Evolutionary conservation across 2,329 filamentous ascomycete species (phyloP).

Genomic region (Calonectria crousiana): DNA sequence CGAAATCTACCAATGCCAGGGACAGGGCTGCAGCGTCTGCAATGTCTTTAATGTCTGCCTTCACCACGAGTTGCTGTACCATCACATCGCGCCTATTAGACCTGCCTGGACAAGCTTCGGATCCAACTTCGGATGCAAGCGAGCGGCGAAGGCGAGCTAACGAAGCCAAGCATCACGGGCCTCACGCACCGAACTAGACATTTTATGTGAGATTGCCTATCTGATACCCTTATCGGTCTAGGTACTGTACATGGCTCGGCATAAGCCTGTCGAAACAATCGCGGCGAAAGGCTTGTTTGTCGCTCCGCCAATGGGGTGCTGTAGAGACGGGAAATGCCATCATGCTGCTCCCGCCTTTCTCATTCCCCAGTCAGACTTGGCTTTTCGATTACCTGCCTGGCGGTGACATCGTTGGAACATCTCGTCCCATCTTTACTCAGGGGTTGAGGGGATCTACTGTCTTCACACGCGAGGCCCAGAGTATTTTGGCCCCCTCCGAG

Average conservation of each 20-base stretch:
- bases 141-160: constrained; percentile 5
- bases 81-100: constrained; percentile 7
- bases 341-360: neutral
- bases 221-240: constrained; percentile 6
- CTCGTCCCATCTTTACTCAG: constrained; percentile 19
- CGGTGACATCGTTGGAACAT: constrained; percentile 10
- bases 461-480: constrained; percentile 3
- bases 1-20: constrained; percentile 3
- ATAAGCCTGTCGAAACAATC: constrained; percentile 12
- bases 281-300: neutral
- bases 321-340: neutral
- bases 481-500: neutral
- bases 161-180: neutral
- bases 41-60: neutral
- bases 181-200: neutral
- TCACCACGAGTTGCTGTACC: neutral
- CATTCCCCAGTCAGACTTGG: constrained; percentile 8
- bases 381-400: constrained; percentile 8
- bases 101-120: constrained; percentile 9
- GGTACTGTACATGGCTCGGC: constrained; percentile 9
- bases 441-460: constrained; percentile 7
- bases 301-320: constrained; percentile 10
- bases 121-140: constrained; percentile 14
- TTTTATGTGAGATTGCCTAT: constrained; percentile 8
- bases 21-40: neutral